Evolutionary conservation across 1,139 yeast genomes (phyloP).

Genomic region (Kodamaea alishanica): DNA sequence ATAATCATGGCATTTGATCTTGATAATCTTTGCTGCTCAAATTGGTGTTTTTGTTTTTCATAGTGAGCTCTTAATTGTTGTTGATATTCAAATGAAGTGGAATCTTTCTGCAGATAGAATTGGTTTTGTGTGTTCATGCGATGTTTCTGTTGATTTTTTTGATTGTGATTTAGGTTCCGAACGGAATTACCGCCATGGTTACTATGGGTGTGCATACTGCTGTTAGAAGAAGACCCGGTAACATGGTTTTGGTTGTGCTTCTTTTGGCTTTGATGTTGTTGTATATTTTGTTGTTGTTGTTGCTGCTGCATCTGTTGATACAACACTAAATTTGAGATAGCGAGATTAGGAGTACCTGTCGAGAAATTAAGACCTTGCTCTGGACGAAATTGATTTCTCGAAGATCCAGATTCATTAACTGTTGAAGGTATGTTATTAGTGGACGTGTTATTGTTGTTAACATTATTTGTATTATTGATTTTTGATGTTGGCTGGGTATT

Average conservation of each 20-base stretch:
- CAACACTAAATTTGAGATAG: constrained; percentile 11
- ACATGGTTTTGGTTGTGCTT: constrained; percentile 5
- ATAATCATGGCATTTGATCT: constrained; percentile 4
- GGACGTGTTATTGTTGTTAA: constrained; percentile 1
- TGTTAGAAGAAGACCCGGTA: constrained; percentile 10
- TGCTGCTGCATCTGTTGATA: constrained; percentile 11
- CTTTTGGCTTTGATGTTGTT: constrained; percentile 7
- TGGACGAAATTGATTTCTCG: constrained; percentile 30
- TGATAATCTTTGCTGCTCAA: constrained; percentile 9
- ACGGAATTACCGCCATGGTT: constrained; percentile 6
- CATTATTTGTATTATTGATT: not conserved
- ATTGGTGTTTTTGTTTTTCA: constrained; percentile 24
- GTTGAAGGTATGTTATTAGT: constrained; percentile 9
- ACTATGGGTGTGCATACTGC: constrained; percentile 12
- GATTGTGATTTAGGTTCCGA: constrained; percentile 9
- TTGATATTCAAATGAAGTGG: constrained; percentile 21
- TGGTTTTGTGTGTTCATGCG: constrained; percentile 8
- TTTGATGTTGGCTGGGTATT: constrained; percentile 17
- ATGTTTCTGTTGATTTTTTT: constrained; percentile 5
- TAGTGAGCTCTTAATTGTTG: constrained; percentile 28
- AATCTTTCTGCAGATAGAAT: constrained; percentile 5
- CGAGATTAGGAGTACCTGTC: constrained; percentile 15
- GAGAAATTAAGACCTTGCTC: constrained; percentile 29
- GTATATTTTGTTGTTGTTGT: constrained; percentile 12
- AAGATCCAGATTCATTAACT: constrained; percentile 4